Evolutionary conservation across 257 asterid genomes (phyloP), one percentile per base, ranked within the genome.

Genomic region (Fraxinus quadrangulata): DNA sequence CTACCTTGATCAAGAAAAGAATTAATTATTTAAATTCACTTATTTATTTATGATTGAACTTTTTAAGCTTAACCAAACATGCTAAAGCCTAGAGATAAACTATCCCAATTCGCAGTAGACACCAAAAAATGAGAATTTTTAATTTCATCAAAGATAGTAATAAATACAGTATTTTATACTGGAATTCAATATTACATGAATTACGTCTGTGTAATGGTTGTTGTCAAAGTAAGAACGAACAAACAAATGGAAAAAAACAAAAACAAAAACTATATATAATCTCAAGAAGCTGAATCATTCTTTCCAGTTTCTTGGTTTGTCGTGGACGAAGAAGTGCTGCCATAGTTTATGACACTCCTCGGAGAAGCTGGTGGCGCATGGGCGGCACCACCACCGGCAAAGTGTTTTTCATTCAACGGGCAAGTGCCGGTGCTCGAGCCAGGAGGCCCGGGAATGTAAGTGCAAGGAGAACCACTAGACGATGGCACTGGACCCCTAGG

Each of bases 401-500:
- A 63, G 34, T 63, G 69, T 17, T 63, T 80, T 0, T 69, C 73
- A 5, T 81, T 76, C 49, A 77, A 23, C 39, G 36, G 6, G 67
- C 88, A 85, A 4, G 37, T 23, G 33, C 36, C 9, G 69, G 69
- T 24, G 2, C 85, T 77, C 6, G 56, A 2, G 14, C 47, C 51
- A 21, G 81, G 78, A 5, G 8, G 26, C 1, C 70, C 71, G 4
- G 84, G 84, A 67, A 82, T 82, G 21, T 85, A 37, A n/a, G 81
- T 77, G 79, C 88, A 85, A 21, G 81, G 80, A 9, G 82, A 76
- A 24, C 79, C 79, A 49, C 67, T 21, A 2, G 84, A 36, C 36
- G 77, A 82, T 28, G 84, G 73, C 31, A 79, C 71, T 2, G 19
- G 75, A 21, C 88, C 88, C 30, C 76, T 28, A 11, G 88, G 86